Conservation (phyloP, 108 stramenopile species). For the Chaetoceros tenuissimus region DNA sequence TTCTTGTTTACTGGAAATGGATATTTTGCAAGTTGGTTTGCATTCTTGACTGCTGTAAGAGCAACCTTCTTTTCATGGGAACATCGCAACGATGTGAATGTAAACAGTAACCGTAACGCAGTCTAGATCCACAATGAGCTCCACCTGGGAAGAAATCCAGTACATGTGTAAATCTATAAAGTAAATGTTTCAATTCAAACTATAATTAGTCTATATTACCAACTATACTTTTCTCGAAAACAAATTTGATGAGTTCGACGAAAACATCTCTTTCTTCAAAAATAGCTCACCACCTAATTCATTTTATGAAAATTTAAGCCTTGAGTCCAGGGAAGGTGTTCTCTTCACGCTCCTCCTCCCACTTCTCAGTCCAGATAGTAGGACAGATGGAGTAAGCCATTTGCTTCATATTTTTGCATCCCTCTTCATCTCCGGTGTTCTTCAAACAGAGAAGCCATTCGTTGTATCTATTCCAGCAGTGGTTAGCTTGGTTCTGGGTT, state of each 20-base stretch:
- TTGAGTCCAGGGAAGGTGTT: constrained; percentile 53
- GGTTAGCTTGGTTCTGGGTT: constrained; percentile 79
- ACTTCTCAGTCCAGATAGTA: constrained; percentile 67
- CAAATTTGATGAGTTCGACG: no score
- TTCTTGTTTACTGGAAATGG: constrained; percentile 43
- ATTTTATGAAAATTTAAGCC: no score
- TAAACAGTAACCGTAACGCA: no score
- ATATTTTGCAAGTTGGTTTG: constrained; percentile 37
- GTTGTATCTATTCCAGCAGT: constrained; percentile 97
- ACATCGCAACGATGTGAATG: not conserved
- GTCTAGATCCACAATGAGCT: no score
- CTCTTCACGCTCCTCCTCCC: constrained; percentile 87
- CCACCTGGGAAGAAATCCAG: no score
- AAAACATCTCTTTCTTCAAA: no score
- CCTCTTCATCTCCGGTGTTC: constrained; percentile 78
- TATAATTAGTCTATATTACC: no score
- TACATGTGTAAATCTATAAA: no score
- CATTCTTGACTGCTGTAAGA: not conserved
- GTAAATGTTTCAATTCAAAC: no score
- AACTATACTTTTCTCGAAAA: no score
- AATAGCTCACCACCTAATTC: no score
- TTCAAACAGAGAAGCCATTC: constrained; percentile 91
- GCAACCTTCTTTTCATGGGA: not conserved
- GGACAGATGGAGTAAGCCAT: constrained; percentile 81
- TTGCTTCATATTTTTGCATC: constrained; percentile 70